A percentile compares a stretch with the other conserved stretches of the same genome.
These are phyloP conservation scores for Corrigiola litoralis DNA, from an alignment of 179 eudicot species.

Conservation along the genomic window DNA sequence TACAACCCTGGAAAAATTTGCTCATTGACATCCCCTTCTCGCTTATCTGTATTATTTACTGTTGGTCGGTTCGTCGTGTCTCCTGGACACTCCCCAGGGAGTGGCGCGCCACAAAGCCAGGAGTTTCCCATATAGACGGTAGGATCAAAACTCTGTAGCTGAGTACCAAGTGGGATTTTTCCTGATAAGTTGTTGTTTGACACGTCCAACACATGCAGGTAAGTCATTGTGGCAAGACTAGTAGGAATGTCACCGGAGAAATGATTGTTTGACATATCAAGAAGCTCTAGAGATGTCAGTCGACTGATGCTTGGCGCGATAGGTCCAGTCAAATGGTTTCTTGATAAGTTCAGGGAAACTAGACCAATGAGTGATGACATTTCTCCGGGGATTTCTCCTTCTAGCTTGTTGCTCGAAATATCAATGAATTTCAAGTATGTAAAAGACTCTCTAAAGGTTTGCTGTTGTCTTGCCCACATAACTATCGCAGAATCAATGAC, in stretches of 20 bases:
- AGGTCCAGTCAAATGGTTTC: slow-evolving; percentile 14
- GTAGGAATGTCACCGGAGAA: slow-evolving; percentile 18
- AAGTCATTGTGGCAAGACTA: slow-evolving; percentile 14
- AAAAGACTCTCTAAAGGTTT: background rate
- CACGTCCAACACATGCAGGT: slow-evolving; percentile 5
- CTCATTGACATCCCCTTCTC: background rate
- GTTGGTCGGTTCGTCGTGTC: background rate
- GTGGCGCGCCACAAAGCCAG: slow-evolving; percentile 22
- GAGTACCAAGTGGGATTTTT: slow-evolving; percentile 20
- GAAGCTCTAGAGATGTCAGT: slow-evolving; percentile 9
- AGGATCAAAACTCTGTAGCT: slow-evolving; percentile 15
- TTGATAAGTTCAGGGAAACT: slow-evolving; percentile 12
- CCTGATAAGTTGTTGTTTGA: slow-evolving; percentile 26
- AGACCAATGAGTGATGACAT: slow-evolving; percentile 5
- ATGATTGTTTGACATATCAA: slow-evolving; percentile 23
- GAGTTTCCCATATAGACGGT: slow-evolving; percentile 20
- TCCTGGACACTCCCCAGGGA: background rate
- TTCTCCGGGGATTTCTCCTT: slow-evolving; percentile 24
- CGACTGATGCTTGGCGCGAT: slow-evolving; percentile 15
- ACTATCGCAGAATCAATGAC: background rate
- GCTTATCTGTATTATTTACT: background rate
- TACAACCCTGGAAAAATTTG: background rate
- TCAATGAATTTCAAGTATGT: slow-evolving; percentile 1
- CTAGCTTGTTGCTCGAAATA: slow-evolving; percentile 17
- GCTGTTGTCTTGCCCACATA: slow-evolving; percentile 14